These are phyloP conservation scores for Xylaria sp. DNA, from an alignment of 2,329 filamentous ascomycete genomes.

Conservation along the genomic window DNA sequence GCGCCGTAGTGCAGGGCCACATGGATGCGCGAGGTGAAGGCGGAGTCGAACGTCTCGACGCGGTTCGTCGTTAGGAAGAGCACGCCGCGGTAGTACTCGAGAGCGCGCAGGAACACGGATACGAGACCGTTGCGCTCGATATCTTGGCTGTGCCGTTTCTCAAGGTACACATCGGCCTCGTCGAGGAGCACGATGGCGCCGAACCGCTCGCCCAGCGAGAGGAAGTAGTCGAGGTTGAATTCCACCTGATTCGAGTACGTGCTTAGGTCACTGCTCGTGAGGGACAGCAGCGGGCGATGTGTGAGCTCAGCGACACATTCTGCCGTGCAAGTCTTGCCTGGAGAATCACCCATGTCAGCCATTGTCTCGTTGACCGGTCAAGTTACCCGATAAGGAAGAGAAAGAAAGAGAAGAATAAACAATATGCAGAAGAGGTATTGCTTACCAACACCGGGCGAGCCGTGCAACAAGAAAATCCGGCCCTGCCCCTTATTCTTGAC, in stretches of 20 bases:
- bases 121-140: slow-evolving; percentile 55
- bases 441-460: slow-evolving; percentile 56
- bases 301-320: slow-evolving; percentile 60
- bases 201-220: slow-evolving; percentile 56
- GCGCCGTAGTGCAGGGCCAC: slow-evolving; percentile 54
- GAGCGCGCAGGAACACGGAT: slow-evolving; percentile 55
- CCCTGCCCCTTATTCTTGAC: slow-evolving; percentile 58
- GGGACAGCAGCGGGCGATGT: slow-evolving; percentile 55
- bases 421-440: neutral
- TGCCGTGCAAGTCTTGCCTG: slow-evolving; percentile 60
- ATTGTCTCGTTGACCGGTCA: neutral
- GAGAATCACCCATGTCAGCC: neutral
- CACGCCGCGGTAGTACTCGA: slow-evolving; percentile 58
- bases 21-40: slow-evolving; percentile 57
- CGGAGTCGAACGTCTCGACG: slow-evolving; percentile 53
- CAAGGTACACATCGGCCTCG: slow-evolving; percentile 66
- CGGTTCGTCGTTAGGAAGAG: slow-evolving; percentile 59
- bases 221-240: slow-evolving; percentile 53
- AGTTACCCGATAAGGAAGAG: neutral
- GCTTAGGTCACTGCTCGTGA: slow-evolving; percentile 57
- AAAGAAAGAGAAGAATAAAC: neutral
- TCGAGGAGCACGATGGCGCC: slow-evolving; percentile 61
- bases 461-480: slow-evolving; percentile 58
- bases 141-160: slow-evolving; percentile 53
- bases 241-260: slow-evolving; percentile 48